Percentiles rank a stretch among this genome's conserved stretches.
phyloP scores from a whole-genome alignment of 768 basidiomycete species.

The Xerocomellus chrysenteron region DNA sequence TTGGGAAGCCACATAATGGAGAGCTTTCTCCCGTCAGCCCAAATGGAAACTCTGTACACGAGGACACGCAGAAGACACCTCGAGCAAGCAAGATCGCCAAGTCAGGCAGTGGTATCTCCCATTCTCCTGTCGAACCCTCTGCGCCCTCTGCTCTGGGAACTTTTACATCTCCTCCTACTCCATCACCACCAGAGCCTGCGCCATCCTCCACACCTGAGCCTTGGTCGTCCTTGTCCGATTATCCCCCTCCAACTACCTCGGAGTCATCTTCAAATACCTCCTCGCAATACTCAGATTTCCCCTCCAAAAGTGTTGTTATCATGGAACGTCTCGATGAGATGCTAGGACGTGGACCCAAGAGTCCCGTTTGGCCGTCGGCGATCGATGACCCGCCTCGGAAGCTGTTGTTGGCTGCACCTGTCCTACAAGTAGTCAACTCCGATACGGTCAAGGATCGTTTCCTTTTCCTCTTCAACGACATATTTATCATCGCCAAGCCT shows the following conservation, averaged over 20 bases:
- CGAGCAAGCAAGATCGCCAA: constrained; percentile 36
- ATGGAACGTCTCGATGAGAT: constrained; percentile 72
- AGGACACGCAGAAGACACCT: constrained; percentile 35
- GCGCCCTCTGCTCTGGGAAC: constrained; percentile 22
- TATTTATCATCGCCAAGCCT: constrained; percentile 92
- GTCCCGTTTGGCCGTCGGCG: constrained; percentile 57
- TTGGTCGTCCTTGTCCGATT: constrained; percentile 72
- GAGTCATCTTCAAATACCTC: constrained; percentile 75
- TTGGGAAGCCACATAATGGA: constrained; percentile 25
- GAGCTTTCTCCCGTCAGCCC: constrained; percentile 30
- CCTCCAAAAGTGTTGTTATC: constrained; percentile 50
- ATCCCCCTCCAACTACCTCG: constrained; percentile 66
- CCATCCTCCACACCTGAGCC: constrained; percentile 75
- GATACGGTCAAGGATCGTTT: constrained; percentile 95
- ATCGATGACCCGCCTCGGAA: constrained; percentile 88
- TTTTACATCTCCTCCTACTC: constrained; percentile 39
- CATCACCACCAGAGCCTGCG: constrained; percentile 54
- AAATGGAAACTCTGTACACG: constrained; percentile 27
- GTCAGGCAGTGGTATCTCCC: constrained; percentile 21
- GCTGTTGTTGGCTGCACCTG: constrained; percentile 78
- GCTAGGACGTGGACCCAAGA: constrained; percentile 59
- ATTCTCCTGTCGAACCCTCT: constrained; percentile 21
- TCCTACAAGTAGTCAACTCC: constrained; percentile 90
- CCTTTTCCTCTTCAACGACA: constrained; percentile 95
- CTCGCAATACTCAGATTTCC: constrained; percentile 57